Evolutionary conservation across 139 green algal species (phyloP), one percentile per base, ranked within the genome.

Genomic region (Chlamydomonas incerta): DNA sequence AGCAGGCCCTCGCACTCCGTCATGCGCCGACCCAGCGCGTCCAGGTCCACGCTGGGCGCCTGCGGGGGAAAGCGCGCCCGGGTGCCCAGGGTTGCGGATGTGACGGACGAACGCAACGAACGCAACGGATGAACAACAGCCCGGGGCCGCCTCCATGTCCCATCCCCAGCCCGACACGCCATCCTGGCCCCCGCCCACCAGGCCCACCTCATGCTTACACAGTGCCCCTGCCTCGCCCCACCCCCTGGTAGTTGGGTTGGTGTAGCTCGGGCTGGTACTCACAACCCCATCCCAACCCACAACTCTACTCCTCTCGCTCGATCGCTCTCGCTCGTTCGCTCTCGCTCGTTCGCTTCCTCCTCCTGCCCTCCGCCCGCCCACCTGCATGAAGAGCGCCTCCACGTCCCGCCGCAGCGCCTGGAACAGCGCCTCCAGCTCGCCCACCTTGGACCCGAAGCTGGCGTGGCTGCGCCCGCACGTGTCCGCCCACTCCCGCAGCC

Each of bases 331-430:
- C n/a, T n/a, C n/a, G n/a, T n/a, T n/a, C n/a, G n/a, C n/a, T n/a
- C n/a, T n/a, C n/a, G n/a, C n/a, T n/a, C n/a, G n/a, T n/a, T n/a
- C n/a, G n/a, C n/a, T n/a, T n/a, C 18, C 31, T 6, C 31, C 66
- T 28, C 66, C 31, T 11, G 31, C 66, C 6, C 14, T 5, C 3
- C 50, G 8, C 50, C 46, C n/a, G n/a, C 66, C 18, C n/a, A 87
- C 75, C 87, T 93, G 88, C 92, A 97, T 93, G 63, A 98, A 95
- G 33, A 98, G 91, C 20, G 88, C 91, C 93, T 99, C 95, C 82
- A 99, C 94, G 62, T 96, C 95, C 0, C 55, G 47, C 80, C 93
- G 90, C 83, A 99, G 92, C 74, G 75, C 41, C 29, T 72, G 77
- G 80, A 95, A 97, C 77, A 95, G 85, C 26, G 33, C 79, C 87